phyloP scores from a whole-genome alignment of 768 basidiomycete species.

The Mycena vulgaris region DNA sequence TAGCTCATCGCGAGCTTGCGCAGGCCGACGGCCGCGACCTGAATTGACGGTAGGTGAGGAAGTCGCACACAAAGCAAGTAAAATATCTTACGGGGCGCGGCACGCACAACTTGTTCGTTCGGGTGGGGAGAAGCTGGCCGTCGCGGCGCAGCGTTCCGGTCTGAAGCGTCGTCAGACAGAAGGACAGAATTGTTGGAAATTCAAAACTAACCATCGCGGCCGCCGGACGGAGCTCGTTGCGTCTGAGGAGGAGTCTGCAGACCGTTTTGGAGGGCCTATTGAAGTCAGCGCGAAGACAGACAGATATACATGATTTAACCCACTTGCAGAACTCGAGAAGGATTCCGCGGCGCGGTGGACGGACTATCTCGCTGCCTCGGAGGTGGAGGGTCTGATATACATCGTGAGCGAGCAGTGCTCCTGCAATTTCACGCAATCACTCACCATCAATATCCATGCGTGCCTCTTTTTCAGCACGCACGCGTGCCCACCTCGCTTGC shows the following conservation, averaged over 20 bases:
- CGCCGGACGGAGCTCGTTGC: neutral
- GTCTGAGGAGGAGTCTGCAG: neutral
- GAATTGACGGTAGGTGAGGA: neutral
- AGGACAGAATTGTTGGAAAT: neutral
- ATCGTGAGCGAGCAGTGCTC: neutral
- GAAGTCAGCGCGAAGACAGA: too few relatives aligned
- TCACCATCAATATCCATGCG: constrained; percentile 16
- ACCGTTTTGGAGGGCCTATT: neutral
- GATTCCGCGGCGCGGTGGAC: too few relatives aligned
- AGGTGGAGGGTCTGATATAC: neutral
- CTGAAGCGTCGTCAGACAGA: neutral
- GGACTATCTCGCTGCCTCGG: neutral
- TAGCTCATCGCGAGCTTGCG: neutral
- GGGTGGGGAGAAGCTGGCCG: too few relatives aligned
- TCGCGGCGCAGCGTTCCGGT: too few relatives aligned
- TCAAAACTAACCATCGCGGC: neutral
- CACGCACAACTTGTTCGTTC: too few relatives aligned
- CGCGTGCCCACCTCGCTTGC: neutral
- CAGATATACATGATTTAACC: neutral
- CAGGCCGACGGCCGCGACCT: neutral
- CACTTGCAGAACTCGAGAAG: neutral
- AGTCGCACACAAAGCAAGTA: neutral
- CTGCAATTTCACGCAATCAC: neutral
- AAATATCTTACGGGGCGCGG: neutral
- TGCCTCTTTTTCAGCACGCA: neutral